Base-by-base conservation (phyloP, 2,329 filamentous ascomycete genomes). In the Daldinia eschscholtzii region DNA sequence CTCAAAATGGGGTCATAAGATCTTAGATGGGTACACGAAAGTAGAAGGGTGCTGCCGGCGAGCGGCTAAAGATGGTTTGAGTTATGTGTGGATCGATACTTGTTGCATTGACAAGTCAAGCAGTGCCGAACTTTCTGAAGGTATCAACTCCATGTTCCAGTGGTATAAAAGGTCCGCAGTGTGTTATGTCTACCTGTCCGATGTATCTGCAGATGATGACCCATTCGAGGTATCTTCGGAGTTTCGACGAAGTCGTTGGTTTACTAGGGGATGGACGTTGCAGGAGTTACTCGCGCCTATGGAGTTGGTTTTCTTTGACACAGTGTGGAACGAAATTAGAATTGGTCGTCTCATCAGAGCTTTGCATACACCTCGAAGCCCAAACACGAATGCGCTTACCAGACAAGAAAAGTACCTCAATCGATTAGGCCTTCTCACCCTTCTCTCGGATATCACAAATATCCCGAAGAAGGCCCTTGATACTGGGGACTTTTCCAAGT, bases 31-130 rank as follows among this genome's bases (percentile, higher is more conserved):
- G 9, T 72, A 63, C n/a, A 37, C 4, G 4, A 66, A 73, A 39
- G 67, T 72, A 55, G 33, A 67, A 26, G 63, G 63, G 6, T 64
- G 55, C 9, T 72, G 67, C 26, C 35, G 1, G 6, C 53, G 65
- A 48, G 65, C 70, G 13, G 41, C 37, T 18, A 23, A 37, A 26
- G 57, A 63, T 18, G 30, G 53, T 1, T 41, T 68, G 15, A 1
- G 60, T 18, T 71, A 62, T 41, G 55, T 71, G 26, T 72, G 68
- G 62, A 33, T 73, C 15, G 65, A 73, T 30, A 71, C 70, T 48
- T 72, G 68, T 37, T 72, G 68, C 46, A 72, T 73, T 46, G 67
- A 70, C 57, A 69, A 72, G 39, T 64, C 60, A 4, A 73, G 67
- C 42, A 71, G 67, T 23, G 64, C 64, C 9, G 70, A 71, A 28